A percentile compares a stretch with the other conserved stretches of the same genome.
Evolutionary conservation across 2,329 filamentous ascomycete genomes (phyloP).

Genomic region (Erysiphe pulchra): DNA sequence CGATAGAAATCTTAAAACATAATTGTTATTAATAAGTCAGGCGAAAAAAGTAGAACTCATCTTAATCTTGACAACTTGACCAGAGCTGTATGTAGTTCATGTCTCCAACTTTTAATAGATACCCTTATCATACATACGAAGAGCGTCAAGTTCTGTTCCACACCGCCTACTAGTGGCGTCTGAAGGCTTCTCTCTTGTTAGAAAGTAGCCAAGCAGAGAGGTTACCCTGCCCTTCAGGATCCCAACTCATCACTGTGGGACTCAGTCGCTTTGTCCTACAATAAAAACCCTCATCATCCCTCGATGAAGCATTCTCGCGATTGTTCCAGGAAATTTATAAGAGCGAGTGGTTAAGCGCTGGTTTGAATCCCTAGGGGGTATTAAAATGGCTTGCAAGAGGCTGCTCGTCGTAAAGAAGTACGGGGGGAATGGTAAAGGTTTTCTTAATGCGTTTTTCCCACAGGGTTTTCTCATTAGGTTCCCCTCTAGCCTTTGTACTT

Average conservation of each 20-base stretch:
- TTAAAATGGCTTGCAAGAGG: too few species aligned
- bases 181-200: background rate
- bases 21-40: background rate
- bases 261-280: background rate
- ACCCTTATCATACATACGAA: background rate
- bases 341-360: background rate
- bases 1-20: constrained; percentile 7
- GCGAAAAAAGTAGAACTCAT: too few species aligned
- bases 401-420: background rate
- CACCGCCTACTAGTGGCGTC: background rate
- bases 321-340: background rate
- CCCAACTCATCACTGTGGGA: background rate
- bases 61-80: too few species aligned
- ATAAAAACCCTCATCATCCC: background rate
- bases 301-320: background rate
- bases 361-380: background rate
- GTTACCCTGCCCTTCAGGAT: background rate
- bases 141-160: background rate
- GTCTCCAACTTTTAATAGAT: too few species aligned
- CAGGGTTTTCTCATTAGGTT: background rate
- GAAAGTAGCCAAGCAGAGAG: background rate
- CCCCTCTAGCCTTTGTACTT: background rate
- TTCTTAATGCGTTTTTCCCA: background rate
- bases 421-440: background rate
- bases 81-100: too few species aligned